A percentile compares a stretch with the other conserved stretches of the same genome.
phyloP scores from a whole-genome alignment of 129 eudicot species.

The Lactuca sativa region DNA sequence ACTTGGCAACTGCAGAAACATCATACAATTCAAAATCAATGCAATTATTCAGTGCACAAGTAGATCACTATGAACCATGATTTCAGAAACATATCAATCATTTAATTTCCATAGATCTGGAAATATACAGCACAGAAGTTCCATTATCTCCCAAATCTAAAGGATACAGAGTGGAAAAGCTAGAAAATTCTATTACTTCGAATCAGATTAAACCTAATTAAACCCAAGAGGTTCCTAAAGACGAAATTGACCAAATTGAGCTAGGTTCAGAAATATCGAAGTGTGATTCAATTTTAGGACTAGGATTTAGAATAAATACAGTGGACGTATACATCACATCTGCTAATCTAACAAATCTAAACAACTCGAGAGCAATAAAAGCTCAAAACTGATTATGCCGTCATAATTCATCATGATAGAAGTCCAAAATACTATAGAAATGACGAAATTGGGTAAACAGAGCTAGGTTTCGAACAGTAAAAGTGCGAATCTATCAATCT shows the following conservation, averaged over 20 bases:
- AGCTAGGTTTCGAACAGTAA: conserved; percentile 1
- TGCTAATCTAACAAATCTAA: conserved; percentile 23
- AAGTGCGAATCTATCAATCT: conserved; percentile 20
- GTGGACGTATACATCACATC: conserved; percentile 1
- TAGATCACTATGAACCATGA: not conserved
- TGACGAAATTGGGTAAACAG: conserved; percentile 17
- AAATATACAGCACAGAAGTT: conserved; percentile 8
- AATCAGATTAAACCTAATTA: conserved; percentile 21
- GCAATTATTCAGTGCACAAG: not conserved
- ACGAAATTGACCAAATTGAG: conserved; percentile 14
- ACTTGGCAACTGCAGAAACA: conserved; percentile 75
- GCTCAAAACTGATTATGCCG: conserved; percentile 10
- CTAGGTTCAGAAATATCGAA: conserved; percentile 12
- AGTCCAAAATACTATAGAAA: conserved; percentile 7
- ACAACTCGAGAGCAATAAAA: not conserved
- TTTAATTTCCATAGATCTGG: conserved; percentile 46
- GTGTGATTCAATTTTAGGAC: conserved; percentile 4
- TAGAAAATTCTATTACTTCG: conserved; percentile 15
- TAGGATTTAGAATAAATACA: not conserved
- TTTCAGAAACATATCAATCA: conserved; percentile 6
- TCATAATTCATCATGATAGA: not conserved
- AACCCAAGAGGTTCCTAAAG: conserved; percentile 12
- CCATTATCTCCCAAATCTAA: conserved; percentile 17
- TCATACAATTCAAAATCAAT: conserved; percentile 22
- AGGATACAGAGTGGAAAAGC: conserved; percentile 6